Percentiles rank a stretch among this genome's conserved stretches.
Conservation (phyloP, 2,329 filamentous ascomycete genomes). For the Penicillium griseofulvum region DNA sequence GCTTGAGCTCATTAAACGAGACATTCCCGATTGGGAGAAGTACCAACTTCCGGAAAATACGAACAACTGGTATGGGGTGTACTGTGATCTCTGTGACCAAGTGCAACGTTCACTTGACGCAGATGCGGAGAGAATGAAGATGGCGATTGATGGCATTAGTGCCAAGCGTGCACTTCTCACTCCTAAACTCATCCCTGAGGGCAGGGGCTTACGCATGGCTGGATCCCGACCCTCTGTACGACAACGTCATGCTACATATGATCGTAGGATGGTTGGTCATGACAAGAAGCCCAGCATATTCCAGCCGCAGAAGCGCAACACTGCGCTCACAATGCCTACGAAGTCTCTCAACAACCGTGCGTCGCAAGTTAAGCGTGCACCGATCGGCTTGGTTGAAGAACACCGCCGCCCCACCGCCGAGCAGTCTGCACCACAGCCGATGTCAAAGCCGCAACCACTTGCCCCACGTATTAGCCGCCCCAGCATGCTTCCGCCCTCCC, state of each 20-base stretch:
- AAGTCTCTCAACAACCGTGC: conserved; percentile 42
- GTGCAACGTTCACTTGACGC: conserved; percentile 56
- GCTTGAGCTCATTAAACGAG: conserved; percentile 72
- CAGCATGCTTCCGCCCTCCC: neutral
- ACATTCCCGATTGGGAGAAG: conserved; percentile 69
- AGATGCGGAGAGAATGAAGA: conserved; percentile 59
- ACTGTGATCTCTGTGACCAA: conserved; percentile 64
- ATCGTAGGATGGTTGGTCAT: conserved; percentile 34
- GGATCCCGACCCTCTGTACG: conserved; percentile 28
- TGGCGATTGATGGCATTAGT: conserved; percentile 57
- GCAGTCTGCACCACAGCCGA: conserved; percentile 10
- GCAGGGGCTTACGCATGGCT: conserved; percentile 26
- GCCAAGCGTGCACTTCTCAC: conserved; percentile 58
- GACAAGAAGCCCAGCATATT: conserved; percentile 38
- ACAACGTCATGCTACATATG: conserved; percentile 33
- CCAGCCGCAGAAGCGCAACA: conserved; percentile 36
- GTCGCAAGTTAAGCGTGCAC: conserved; percentile 39
- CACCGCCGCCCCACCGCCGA: conserved; percentile 32
- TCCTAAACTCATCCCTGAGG: conserved; percentile 52
- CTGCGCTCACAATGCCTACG: conserved; percentile 38
- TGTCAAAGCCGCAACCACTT: conserved; percentile 6
- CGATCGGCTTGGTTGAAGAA: conserved; percentile 43
- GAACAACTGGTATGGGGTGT: conserved; percentile 73
- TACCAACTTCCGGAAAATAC: conserved; percentile 65
- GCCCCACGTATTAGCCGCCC: conserved; percentile 3